Percentiles rank a stretch among this genome's conserved stretches.
Conservation (phyloP, 345 rosid genomes). For the Salix udensis region DNA sequence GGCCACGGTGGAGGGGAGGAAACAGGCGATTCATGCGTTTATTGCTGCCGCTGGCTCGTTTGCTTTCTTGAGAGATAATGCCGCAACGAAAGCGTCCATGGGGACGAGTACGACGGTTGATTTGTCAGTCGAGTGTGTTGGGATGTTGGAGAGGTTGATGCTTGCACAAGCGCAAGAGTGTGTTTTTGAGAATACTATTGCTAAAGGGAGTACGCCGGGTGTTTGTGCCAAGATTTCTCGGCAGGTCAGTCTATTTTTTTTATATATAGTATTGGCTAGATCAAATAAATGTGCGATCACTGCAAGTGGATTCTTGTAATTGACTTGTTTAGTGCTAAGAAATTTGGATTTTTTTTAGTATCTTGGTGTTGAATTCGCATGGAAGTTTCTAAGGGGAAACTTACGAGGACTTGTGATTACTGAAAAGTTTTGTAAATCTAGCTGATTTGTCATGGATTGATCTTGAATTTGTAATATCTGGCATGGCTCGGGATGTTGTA, state of each 20-base stretch:
- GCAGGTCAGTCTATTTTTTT: slow-evolving; percentile 52
- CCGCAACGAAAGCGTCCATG: slow-evolving; percentile 64
- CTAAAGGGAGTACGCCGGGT: slow-evolving; percentile 95
- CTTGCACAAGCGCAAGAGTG: slow-evolving; percentile 97
- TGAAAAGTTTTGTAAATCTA: not conserved
- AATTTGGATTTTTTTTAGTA: not conserved
- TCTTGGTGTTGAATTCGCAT: not conserved
- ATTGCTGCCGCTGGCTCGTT: slow-evolving; percentile 84
- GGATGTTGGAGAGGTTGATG: slow-evolving; percentile 94
- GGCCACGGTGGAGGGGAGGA: slow-evolving; percentile 74
- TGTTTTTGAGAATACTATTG: slow-evolving; percentile 90
- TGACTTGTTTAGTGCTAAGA: not conserved
- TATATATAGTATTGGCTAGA: not conserved
- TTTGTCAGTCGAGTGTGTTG: slow-evolving; percentile 77
- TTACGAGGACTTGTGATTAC: not conserved
- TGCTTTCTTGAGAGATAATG: slow-evolving; percentile 68
- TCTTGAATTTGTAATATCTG: not conserved
- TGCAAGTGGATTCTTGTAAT: not conserved
- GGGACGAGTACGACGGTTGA: slow-evolving; percentile 80
- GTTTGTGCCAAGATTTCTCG: slow-evolving; percentile 89
- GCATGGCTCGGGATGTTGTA: not conserved
- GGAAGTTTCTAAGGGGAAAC: not conserved
- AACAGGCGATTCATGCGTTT: slow-evolving; percentile 86
- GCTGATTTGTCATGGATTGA: not conserved
- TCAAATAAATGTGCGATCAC: not conserved